Evolutionary conservation across 2,329 filamentous ascomycete species (phyloP).

Genomic region (Xylaria sp.): DNA sequence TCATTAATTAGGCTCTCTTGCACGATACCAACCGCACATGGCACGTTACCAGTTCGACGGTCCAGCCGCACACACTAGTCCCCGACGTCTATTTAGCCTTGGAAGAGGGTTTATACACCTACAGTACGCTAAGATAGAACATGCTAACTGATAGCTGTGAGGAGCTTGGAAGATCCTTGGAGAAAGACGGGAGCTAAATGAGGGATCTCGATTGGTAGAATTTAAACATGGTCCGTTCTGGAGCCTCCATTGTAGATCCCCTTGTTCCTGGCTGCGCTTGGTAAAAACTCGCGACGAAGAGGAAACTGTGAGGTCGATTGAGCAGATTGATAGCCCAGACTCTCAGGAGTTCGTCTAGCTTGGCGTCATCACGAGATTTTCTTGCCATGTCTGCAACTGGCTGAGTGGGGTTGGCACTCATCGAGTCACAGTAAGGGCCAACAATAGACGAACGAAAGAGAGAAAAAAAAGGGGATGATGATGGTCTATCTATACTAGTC

Average conservation of each 20-base stretch:
- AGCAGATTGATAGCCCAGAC: neutral
- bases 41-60: constrained; percentile 16
- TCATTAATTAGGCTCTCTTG: neutral
- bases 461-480: constrained; percentile 27
- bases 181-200: constrained; percentile 32
- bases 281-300: neutral
- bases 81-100: neutral
- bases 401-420: constrained; percentile 13
- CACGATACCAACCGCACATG: constrained; percentile 7
- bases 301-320: neutral
- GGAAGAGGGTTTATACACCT: neutral
- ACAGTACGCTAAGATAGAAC: too few species aligned
- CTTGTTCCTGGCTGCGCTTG: neutral
- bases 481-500: constrained; percentile 13
- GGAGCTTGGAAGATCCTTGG: constrained; percentile 32
- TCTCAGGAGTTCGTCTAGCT: neutral
- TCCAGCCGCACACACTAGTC: neutral
- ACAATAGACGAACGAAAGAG: neutral
- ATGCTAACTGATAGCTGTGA: neutral
- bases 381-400: constrained; percentile 1
- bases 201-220: constrained; percentile 4
- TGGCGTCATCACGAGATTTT: neutral
- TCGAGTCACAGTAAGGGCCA: neutral
- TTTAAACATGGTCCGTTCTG: constrained; percentile 12
- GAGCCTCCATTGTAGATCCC: constrained; percentile 8